Conservation (phyloP, 2,329 filamentous ascomycete species). For the Epichloe hybrida region DNA sequence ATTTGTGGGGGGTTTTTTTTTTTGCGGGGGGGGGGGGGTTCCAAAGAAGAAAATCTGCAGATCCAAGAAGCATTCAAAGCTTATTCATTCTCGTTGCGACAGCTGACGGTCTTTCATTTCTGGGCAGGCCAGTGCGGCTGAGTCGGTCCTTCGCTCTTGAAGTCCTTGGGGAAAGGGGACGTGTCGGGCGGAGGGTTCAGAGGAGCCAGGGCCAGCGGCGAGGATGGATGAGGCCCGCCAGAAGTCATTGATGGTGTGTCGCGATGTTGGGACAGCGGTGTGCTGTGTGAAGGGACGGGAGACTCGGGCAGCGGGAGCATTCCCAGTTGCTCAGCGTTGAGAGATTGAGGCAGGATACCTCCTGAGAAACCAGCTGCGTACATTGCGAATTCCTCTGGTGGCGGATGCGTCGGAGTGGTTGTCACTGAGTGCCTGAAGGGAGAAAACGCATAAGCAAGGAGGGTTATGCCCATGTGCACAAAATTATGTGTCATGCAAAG, state of each 20-base stretch:
- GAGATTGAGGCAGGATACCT: constrained; percentile 30
- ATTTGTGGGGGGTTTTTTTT: no score
- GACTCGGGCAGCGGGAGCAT: constrained; percentile 34
- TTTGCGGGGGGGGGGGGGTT: no score
- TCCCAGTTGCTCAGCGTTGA: constrained; percentile 27
- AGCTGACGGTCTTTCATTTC: background rate
- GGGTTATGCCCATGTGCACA: constrained; percentile 22
- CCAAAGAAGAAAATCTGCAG: background rate
- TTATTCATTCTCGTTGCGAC: constrained; percentile 14
- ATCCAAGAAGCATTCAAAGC: constrained; percentile 10
- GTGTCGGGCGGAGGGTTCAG: constrained; percentile 12
- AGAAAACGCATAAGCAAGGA: constrained; percentile 18
- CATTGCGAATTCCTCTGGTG: constrained; percentile 27
- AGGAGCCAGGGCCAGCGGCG: constrained; percentile 20
- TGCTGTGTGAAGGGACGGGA: constrained; percentile 22
- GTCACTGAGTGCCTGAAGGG: constrained; percentile 35
- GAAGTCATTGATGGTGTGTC: constrained; percentile 23
- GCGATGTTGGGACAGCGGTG: constrained; percentile 23
- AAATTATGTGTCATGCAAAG: constrained; percentile 16
- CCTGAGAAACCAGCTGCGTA: constrained; percentile 23
- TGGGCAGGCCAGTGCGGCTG: background rate
- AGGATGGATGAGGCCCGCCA: constrained; percentile 19
- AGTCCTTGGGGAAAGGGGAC: background rate
- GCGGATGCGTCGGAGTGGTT: constrained; percentile 30
- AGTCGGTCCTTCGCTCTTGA: constrained; percentile 20